Evolutionary conservation across 2,329 filamentous ascomycete genomes (phyloP).

Genomic region (Paraconiothyrium sp.): DNA sequence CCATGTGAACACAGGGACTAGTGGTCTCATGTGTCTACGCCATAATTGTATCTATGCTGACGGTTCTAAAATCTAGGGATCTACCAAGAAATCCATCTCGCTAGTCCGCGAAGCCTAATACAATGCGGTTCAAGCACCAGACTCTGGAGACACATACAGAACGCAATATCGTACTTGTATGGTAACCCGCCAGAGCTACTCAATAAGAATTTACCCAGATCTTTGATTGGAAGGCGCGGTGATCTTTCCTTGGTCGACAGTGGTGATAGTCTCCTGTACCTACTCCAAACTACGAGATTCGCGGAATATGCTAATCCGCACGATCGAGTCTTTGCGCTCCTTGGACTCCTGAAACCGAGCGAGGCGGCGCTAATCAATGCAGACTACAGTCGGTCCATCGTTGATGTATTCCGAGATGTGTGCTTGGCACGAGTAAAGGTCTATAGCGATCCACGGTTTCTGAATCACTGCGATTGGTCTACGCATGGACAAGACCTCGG

Average conservation of each 20-base stretch:
- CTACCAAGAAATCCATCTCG: slow-evolving; percentile 13
- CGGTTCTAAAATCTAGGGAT: not conserved
- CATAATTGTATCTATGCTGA: not conserved
- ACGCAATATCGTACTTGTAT: not conserved
- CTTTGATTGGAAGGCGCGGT: too few relatives aligned
- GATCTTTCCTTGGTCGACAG: too few relatives aligned
- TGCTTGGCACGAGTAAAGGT: not conserved
- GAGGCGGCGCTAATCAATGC: not conserved
- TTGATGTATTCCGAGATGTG: not conserved
- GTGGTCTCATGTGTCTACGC: not conserved
- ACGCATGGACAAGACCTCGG: not conserved
- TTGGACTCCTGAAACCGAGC: slow-evolving; percentile 5
- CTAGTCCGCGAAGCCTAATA: slow-evolving; percentile 1
- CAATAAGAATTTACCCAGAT: too few relatives aligned
- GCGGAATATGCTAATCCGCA: slow-evolving; percentile 3
- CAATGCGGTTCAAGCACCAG: slow-evolving; percentile 3
- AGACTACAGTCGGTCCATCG: slow-evolving; percentile 8
- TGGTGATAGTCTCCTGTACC: not conserved
- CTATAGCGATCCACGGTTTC: not conserved
- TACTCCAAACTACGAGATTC: not conserved
- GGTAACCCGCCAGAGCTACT: not conserved
- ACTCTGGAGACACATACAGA: slow-evolving; percentile 2
- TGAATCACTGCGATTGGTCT: not conserved
- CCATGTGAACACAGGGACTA: not conserved
- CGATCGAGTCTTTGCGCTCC: slow-evolving; percentile 15